Percentiles rank a stretch among this genome's conserved stretches.
These are phyloP conservation scores for Combretum micranthum DNA, from an alignment of 345 rosid species.

Conservation along the genomic window DNA sequence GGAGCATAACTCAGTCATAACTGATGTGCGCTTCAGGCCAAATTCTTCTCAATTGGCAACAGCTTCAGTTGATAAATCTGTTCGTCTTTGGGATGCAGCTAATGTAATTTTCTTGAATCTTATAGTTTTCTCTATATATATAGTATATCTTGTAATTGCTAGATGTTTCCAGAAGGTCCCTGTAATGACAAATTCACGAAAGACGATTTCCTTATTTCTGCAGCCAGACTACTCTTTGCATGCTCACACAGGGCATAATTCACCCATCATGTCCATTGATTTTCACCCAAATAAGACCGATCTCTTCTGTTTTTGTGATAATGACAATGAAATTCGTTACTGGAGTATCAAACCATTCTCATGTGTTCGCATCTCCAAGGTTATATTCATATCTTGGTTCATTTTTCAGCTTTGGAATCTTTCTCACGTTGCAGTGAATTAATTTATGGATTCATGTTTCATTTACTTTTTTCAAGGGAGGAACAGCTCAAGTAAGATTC, in stretches of 20 bases:
- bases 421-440: neutral
- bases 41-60: conserved; percentile 67
- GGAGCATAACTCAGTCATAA: conserved; percentile 49
- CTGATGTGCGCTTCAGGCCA: conserved; percentile 68
- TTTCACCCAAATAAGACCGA: conserved; percentile 65
- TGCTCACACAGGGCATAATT: conserved; percentile 39
- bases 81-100: conserved; percentile 63
- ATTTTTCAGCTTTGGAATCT: neutral
- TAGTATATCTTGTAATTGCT: no score
- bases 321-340: conserved; percentile 45
- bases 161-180: no score
- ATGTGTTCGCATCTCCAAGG: conserved; percentile 43
- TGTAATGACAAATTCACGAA: no score
- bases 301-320: conserved; percentile 54
- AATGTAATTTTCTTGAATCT: conserved; percentile 23
- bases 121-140: no score
- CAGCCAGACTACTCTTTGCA: conserved; percentile 49
- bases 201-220: conserved; percentile 6
- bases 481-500: conserved; percentile 54
- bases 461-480: conserved; percentile 31
- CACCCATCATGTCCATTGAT: conserved; percentile 57
- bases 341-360: conserved; percentile 45
- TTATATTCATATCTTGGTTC: conserved; percentile 8
- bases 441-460: neutral
- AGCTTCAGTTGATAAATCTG: conserved; percentile 60